These are phyloP conservation scores for Silene coronaria DNA, from an alignment of 179 eudicot genomes.

Conservation along the genomic window DNA sequence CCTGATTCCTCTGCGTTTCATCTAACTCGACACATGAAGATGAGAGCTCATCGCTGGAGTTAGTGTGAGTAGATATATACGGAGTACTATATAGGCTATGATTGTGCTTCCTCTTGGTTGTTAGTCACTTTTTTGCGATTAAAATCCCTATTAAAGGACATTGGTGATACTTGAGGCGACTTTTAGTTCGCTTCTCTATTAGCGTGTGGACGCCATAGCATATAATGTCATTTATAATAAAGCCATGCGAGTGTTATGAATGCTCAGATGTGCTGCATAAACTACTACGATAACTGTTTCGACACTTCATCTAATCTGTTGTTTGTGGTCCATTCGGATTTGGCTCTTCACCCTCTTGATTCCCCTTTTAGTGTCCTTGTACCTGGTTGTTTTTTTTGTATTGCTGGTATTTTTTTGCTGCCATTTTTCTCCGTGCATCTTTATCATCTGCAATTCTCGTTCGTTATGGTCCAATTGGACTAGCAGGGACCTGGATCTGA, in stretches of 20 bases:
- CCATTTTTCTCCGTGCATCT: too few species aligned
- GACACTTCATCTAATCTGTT: too few species aligned
- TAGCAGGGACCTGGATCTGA: too few species aligned
- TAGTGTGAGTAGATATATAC: background rate
- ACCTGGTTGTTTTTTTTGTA: too few species aligned
- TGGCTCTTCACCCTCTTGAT: too few species aligned
- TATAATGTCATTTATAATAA: conserved; percentile 3
- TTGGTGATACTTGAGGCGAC: conserved; percentile 11
- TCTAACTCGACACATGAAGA: background rate
- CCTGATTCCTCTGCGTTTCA: background rate
- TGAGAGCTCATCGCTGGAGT: background rate
- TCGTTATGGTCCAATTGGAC: too few species aligned
- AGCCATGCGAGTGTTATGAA: background rate
- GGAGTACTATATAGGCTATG: conserved; percentile 11
- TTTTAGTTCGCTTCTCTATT: background rate
- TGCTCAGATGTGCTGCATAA: background rate
- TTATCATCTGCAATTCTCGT: too few species aligned
- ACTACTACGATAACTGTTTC: too few species aligned
- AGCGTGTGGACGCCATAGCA: background rate
- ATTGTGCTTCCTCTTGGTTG: background rate
- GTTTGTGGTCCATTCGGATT: too few species aligned
- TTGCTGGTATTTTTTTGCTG: too few species aligned
- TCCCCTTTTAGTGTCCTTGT: too few species aligned
- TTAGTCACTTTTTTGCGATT: background rate
- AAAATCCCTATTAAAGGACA: conserved; percentile 3